Conservation (phyloP, 192 early-diverging fungal species). For the Backusella luteola region DNA sequence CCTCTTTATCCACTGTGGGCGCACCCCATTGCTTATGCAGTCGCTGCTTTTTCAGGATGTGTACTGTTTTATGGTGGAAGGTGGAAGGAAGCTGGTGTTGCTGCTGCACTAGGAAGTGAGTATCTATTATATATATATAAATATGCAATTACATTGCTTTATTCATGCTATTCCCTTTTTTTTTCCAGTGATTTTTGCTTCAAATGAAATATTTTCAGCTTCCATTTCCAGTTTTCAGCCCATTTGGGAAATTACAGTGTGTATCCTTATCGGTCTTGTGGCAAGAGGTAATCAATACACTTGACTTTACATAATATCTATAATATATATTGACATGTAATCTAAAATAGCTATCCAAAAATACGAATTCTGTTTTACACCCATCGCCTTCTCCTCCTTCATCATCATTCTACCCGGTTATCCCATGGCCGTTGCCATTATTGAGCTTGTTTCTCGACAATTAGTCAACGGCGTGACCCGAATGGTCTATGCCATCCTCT, state of each 20-base stretch:
- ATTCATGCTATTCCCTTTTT: not conserved
- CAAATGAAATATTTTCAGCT: not conserved
- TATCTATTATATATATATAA: not conserved
- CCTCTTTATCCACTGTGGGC: slow-evolving; percentile 58
- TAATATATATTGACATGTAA: not conserved
- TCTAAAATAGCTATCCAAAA: slow-evolving; percentile 21
- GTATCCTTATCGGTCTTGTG: not conserved
- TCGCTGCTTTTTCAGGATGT: slow-evolving; percentile 56
- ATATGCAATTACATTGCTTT: not conserved
- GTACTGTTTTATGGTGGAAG: slow-evolving; percentile 67
- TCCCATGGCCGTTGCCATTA: slow-evolving; percentile 77
- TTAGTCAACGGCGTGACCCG: slow-evolving; percentile 86
- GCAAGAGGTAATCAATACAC: not conserved
- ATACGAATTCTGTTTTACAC: slow-evolving; percentile 61
- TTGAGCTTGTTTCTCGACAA: slow-evolving; percentile 87
- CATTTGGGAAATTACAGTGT: not conserved
- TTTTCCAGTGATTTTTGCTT: not conserved
- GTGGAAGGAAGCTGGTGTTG: slow-evolving; percentile 66
- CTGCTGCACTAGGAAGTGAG: slow-evolving; percentile 44
- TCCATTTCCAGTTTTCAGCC: not conserved
- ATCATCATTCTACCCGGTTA: slow-evolving; percentile 77
- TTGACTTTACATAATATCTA: too few relatives aligned
- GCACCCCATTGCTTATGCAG: slow-evolving; percentile 50
- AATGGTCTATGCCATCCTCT: slow-evolving; percentile 78
- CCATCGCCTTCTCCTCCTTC: slow-evolving; percentile 57